A percentile compares a stretch with the other conserved stretches of the same genome.
phyloP scores from a whole-genome alignment of 106 monocot species.

The Dactylorhiza incarnata region DNA sequence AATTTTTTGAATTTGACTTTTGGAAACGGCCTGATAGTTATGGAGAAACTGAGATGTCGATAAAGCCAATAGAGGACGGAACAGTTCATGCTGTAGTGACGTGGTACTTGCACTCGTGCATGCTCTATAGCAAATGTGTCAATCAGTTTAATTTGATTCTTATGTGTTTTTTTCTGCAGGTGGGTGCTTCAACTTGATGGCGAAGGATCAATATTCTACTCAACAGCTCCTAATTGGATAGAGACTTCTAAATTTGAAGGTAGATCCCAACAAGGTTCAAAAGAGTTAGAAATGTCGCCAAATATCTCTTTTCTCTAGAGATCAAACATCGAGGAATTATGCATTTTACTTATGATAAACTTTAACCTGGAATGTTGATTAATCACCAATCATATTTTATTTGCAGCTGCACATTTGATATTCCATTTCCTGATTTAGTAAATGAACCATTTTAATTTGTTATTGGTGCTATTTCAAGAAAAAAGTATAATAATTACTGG shows the following conservation, averaged over 20 bases:
- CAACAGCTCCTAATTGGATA: conserved; percentile 82
- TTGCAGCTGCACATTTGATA: background rate
- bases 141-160: conserved; percentile 3
- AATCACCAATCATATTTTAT: background rate
- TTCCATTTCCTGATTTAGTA: background rate
- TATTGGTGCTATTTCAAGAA: background rate
- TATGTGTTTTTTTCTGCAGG: conserved; percentile 32
- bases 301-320: background rate
- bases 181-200: conserved; percentile 96
- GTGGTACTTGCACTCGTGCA: conserved; percentile 44
- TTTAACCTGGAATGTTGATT: background rate
- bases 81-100: conserved; percentile 81
- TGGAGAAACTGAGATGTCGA: conserved; percentile 39
- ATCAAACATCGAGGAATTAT: background rate
- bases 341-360: background rate
- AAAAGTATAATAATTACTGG: background rate
- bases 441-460: background rate
- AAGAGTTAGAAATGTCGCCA: background rate
- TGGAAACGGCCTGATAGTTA: conserved; percentile 73
- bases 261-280: conserved; percentile 7
- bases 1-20: conserved; percentile 96
- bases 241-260: conserved; percentile 15
- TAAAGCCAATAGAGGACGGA: conserved; percentile 52
- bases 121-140: conserved; percentile 7
- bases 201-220: conserved; percentile 72